Percentiles rank a stretch among this genome's conserved stretches.
phyloP scores from a whole-genome alignment of 2,329 filamentous ascomycete genomes.

The Nemania bipapillata region DNA sequence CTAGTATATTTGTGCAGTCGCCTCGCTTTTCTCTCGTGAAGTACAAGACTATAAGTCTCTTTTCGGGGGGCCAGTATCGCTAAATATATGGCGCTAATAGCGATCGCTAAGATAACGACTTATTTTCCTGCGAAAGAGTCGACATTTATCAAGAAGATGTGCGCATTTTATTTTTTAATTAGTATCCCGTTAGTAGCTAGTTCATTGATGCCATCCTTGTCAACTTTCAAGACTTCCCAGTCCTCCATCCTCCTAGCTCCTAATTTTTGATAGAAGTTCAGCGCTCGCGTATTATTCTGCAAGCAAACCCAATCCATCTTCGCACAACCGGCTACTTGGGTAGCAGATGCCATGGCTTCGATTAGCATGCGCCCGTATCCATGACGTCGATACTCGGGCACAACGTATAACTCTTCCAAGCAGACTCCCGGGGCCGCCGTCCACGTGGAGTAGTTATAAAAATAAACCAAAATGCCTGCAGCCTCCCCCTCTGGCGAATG shows the following conservation, averaged over 20 bases:
- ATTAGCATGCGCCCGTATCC: not conserved
- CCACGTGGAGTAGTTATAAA: not conserved
- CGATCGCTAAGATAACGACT: no score
- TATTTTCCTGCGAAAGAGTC: no score
- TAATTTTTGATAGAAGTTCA: not conserved
- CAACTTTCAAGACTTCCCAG: not conserved
- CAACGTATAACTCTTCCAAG: not conserved
- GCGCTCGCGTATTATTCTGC: not conserved
- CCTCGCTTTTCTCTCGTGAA: no score
- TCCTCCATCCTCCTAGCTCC: not conserved
- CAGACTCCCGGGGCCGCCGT: not conserved
- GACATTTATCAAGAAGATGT: no score
- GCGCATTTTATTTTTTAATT: no score
- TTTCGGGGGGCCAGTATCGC: no score
- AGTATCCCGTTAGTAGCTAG: no score
- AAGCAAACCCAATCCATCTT: not conserved
- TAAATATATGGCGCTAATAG: no score
- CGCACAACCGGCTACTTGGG: not conserved
- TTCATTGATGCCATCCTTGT: not conserved
- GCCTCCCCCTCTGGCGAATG: not conserved
- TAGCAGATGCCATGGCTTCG: not conserved
- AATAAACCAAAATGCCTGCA: not conserved
- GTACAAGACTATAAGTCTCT: no score
- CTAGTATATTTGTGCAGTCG: no score
- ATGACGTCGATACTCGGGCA: not conserved